Evolutionary conservation across 2,329 filamentous ascomycete species (phyloP).

Genomic region (Xylaria sp.): DNA sequence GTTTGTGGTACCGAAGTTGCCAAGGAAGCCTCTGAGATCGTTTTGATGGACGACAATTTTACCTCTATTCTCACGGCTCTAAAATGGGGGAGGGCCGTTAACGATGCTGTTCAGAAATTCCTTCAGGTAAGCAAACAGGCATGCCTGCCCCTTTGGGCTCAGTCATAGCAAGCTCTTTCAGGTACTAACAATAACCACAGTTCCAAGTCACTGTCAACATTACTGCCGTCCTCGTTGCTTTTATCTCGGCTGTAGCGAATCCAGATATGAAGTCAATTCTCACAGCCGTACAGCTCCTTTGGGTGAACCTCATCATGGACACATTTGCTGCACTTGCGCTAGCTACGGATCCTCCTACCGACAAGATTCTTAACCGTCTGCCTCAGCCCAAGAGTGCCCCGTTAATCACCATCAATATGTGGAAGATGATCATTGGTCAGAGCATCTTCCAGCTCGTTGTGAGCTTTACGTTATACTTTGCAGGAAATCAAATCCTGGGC

Average conservation of each 20-base stretch:
- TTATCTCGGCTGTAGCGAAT: conserved; percentile 66
- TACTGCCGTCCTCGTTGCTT: conserved; percentile 69
- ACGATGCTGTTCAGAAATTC: conserved; percentile 72
- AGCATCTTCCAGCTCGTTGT: conserved; percentile 65
- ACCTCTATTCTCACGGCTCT: conserved; percentile 69
- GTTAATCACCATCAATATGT: conserved; percentile 73
- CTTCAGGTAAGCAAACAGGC: conserved; percentile 56
- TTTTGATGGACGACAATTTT: conserved; percentile 71
- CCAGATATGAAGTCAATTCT: conserved; percentile 63
- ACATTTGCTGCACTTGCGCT: conserved; percentile 70
- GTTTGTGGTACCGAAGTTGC: conserved; percentile 70
- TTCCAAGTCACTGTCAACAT: conserved; percentile 75
- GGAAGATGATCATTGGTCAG: conserved; percentile 70
- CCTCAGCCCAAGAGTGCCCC: conserved; percentile 69
- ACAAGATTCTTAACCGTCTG: conserved; percentile 60
- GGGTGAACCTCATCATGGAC: conserved; percentile 75
- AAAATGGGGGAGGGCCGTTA: conserved; percentile 72
- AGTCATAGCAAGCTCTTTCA: not conserved
- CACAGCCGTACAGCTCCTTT: conserved; percentile 69
- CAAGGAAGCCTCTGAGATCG: conserved; percentile 72
- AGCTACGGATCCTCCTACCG: conserved; percentile 66
- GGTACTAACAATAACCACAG: conserved; percentile 36
- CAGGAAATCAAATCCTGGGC: conserved; percentile 59
- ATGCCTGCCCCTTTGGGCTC: not conserved
- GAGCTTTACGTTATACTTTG: conserved; percentile 66